These are phyloP conservation scores for Fusarium illudens DNA, from an alignment of 2,329 filamentous ascomycete genomes.

Conservation along the genomic window DNA sequence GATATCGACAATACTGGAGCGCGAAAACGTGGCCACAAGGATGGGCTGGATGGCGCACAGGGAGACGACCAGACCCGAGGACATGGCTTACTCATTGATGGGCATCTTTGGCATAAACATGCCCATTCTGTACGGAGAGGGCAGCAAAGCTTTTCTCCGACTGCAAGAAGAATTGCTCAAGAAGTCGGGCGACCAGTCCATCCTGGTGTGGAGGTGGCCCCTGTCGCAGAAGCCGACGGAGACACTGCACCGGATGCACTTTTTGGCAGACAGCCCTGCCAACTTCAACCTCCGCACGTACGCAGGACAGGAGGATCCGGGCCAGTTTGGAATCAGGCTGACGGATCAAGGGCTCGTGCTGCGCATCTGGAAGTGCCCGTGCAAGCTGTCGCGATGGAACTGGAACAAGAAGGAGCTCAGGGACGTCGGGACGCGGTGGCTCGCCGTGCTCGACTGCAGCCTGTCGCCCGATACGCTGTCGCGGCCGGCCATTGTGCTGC, in stretches of 20 bases:
- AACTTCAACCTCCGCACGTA: slow-evolving; percentile 41
- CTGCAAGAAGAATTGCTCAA: slow-evolving; percentile 49
- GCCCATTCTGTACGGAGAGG: slow-evolving; percentile 49
- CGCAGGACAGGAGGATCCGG: slow-evolving; percentile 38
- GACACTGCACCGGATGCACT: slow-evolving; percentile 35
- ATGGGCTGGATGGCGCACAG: slow-evolving; percentile 50
- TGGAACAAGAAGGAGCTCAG: slow-evolving; percentile 34
- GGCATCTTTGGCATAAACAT: slow-evolving; percentile 49
- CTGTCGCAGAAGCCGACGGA: slow-evolving; percentile 19
- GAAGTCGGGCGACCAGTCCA: slow-evolving; percentile 46
- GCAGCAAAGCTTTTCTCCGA: slow-evolving; percentile 45
- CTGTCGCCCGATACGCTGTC: slow-evolving; percentile 40
- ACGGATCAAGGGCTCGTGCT: slow-evolving; percentile 37
- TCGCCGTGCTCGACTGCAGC: slow-evolving; percentile 43
- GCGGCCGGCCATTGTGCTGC: slow-evolving; percentile 38
- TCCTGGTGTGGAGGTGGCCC: slow-evolving; percentile 45
- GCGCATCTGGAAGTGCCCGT: slow-evolving; percentile 41
- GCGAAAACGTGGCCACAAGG: slow-evolving; percentile 42
- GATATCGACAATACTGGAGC: slow-evolving; percentile 30
- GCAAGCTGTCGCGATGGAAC: slow-evolving; percentile 35
- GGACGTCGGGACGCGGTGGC: slow-evolving; percentile 34
- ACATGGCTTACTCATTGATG: slow-evolving; percentile 48
- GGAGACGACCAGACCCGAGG: slow-evolving; percentile 43
- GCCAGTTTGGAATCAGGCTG: slow-evolving; percentile 35
- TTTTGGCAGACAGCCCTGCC: slow-evolving; percentile 36